Conservation (phyloP, 1,284 basidiomycete species). For the Malassezia sp. region DNA sequence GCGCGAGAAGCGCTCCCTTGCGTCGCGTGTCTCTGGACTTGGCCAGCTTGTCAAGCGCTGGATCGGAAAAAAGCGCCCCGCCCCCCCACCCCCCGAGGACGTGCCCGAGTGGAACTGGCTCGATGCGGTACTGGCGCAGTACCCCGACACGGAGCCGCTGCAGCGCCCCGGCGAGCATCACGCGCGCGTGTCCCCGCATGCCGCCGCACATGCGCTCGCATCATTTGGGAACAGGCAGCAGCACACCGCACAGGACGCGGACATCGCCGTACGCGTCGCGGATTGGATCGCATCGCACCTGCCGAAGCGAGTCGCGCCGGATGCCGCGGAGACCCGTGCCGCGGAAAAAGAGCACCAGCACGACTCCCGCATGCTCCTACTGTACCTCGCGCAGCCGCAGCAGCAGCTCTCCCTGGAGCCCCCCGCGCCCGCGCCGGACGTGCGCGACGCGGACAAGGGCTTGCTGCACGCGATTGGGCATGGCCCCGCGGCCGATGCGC, state of each 20-base stretch:
- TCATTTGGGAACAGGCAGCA: slow-evolving; percentile 1
- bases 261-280: slow-evolving; percentile 3
- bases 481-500: slow-evolving; percentile 1
- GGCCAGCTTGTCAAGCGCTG: no score
- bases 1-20: no score
- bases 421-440: neutral
- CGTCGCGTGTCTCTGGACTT: no score
- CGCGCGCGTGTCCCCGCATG: no score
- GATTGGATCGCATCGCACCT: slow-evolving; percentile 16
- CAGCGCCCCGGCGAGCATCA: neutral
- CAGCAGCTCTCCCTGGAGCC: neutral
- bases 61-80: neutral
- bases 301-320: neutral
- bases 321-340: neutral
- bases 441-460: neutral
- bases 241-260: neutral
- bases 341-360: neutral
- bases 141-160: slow-evolving; percentile 1
- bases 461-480: slow-evolving; percentile 1
- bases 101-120: slow-evolving; percentile 12
- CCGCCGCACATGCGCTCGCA: slow-evolving; percentile 9
- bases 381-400: slow-evolving; percentile 1
- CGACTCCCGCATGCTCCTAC: neutral
- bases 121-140: slow-evolving; percentile 9
- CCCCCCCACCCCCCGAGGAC: neutral